Percentiles rank a stretch among this genome's conserved stretches.
These are phyloP conservation scores for Thalassiosira pacifica DNA, from an alignment of 352 stramenopile genomes.

Conservation along the genomic window DNA sequence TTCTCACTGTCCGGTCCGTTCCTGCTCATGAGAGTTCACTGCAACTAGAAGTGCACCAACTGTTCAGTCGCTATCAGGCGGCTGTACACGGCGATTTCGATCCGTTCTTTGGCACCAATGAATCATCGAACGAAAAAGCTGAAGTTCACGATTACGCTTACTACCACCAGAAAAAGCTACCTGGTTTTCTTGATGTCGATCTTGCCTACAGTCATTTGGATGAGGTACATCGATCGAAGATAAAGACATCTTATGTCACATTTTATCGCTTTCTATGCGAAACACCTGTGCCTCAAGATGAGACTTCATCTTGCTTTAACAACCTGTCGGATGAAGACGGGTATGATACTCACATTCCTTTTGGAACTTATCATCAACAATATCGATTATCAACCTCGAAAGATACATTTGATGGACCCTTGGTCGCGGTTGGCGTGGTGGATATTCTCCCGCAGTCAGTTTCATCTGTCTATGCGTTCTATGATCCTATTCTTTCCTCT, in stretches of 20 bases:
- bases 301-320: not conserved
- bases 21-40: constrained; percentile 72
- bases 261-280: constrained; percentile 83
- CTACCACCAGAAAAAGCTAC: constrained; percentile 44
- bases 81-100: constrained; percentile 82
- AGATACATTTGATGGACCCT: constrained; percentile 68
- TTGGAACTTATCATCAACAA: constrained; percentile 85
- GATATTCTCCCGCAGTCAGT: constrained; percentile 85
- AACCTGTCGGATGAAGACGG: constrained; percentile 39
- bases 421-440: constrained; percentile 88
- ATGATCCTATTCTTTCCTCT: constrained; percentile 80
- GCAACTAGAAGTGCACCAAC: constrained; percentile 76
- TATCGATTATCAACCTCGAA: constrained; percentile 79
- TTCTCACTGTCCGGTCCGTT: constrained; percentile 71
- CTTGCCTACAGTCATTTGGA: constrained; percentile 51
- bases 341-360: constrained; percentile 56
- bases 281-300: constrained; percentile 52
- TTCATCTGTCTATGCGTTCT: constrained; percentile 88
- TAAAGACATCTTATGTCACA: constrained; percentile 63
- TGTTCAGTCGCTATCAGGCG: constrained; percentile 86
- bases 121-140: constrained; percentile 30
- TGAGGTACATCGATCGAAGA: constrained; percentile 42
- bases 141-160: constrained; percentile 52
- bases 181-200: constrained; percentile 59
- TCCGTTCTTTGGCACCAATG: constrained; percentile 61